A percentile compares a stretch with the other conserved stretches of the same genome.
These are phyloP conservation scores for Sarocladium brachiariae DNA, from an alignment of 2,329 filamentous ascomycete genomes.

Conservation along the genomic window DNA sequence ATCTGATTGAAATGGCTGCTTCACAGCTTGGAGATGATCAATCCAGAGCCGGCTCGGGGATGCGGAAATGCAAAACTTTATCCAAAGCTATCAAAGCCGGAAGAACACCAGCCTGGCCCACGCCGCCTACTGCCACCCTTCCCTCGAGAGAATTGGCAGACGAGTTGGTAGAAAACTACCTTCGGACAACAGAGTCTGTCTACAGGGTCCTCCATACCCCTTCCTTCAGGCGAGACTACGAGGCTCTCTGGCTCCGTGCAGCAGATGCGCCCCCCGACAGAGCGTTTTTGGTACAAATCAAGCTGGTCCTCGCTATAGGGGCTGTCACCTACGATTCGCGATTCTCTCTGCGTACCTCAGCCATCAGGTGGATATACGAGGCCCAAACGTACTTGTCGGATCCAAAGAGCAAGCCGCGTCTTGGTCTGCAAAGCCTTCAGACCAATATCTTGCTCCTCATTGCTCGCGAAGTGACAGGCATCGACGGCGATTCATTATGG, in stretches of 20 bases:
- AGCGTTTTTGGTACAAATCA: slow-evolving; percentile 48
- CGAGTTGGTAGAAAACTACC: slow-evolving; percentile 40
- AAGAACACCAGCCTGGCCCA: slow-evolving; percentile 42
- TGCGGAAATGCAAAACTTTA: slow-evolving; percentile 47
- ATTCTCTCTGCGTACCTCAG: slow-evolving; percentile 41
- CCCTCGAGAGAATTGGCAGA: slow-evolving; percentile 40
- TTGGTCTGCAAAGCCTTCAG: slow-evolving; percentile 44
- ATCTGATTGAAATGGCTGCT: slow-evolving; percentile 16
- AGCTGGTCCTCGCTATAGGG: slow-evolving; percentile 52
- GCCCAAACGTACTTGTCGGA: slow-evolving; percentile 47
- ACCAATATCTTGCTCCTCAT: slow-evolving; percentile 35
- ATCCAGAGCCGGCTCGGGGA: slow-evolving; percentile 25
- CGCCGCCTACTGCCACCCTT: slow-evolving; percentile 32
- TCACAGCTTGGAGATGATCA: slow-evolving; percentile 21
- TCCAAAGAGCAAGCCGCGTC: slow-evolving; percentile 44
- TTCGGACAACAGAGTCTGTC: slow-evolving; percentile 38
- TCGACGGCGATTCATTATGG: slow-evolving; percentile 42
- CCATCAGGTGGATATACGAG: slow-evolving; percentile 51
- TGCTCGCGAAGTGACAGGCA: slow-evolving; percentile 28
- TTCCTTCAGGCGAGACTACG: slow-evolving; percentile 40
- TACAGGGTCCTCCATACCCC: slow-evolving; percentile 46
- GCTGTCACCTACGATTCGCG: slow-evolving; percentile 40
- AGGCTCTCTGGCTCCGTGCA: slow-evolving; percentile 38
- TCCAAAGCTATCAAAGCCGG: slow-evolving; percentile 44
- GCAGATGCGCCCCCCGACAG: slow-evolving; percentile 22